Evolutionary conservation across 768 basidiomycete species (phyloP).

Genomic region (Infundibulicybe gibba): DNA sequence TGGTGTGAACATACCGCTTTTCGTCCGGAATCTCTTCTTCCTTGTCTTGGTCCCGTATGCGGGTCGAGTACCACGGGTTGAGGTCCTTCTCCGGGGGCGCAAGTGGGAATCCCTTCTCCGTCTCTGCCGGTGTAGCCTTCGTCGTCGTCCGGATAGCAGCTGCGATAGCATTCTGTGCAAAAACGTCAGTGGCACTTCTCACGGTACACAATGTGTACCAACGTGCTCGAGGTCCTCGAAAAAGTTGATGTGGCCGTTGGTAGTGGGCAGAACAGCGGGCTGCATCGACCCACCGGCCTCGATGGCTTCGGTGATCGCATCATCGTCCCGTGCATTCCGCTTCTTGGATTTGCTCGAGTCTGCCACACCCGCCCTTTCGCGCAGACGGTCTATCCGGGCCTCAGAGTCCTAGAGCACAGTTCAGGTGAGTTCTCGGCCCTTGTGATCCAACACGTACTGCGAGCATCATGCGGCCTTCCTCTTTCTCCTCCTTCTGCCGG

Average conservation of each 20-base stretch:
- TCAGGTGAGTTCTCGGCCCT: constrained; percentile 5
- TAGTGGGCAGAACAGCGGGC: constrained; percentile 36
- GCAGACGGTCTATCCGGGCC: constrained; percentile 63
- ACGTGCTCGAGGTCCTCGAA: constrained; percentile 75
- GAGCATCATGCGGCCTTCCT: constrained; percentile 69
- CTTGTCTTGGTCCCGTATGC: constrained; percentile 1
- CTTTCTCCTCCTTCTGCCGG: constrained; percentile 54
- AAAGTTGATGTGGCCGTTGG: constrained; percentile 75
- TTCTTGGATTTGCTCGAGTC: constrained; percentile 18
- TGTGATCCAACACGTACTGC: constrained; percentile 43
- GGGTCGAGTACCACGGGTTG: constrained; percentile 71
- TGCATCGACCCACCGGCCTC: constrained; percentile 26
- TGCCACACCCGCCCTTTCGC: constrained; percentile 52
- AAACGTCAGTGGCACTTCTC: not conserved
- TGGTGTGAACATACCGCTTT: constrained; percentile 25
- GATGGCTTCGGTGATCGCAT: constrained; percentile 30
- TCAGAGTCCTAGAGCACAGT: constrained; percentile 62
- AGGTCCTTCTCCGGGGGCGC: constrained; percentile 76
- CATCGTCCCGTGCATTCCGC: constrained; percentile 33
- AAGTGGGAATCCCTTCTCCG: constrained; percentile 69
- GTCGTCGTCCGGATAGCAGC: constrained; percentile 46
- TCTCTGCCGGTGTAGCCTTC: constrained; percentile 44
- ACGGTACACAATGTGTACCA: not conserved
- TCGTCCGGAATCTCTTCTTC: constrained; percentile 19
- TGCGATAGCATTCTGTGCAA: constrained; percentile 37